These are phyloP conservation scores for Exophiala calicioides DNA, from an alignment of 2,329 filamentous ascomycete species.

Conservation along the genomic window DNA sequence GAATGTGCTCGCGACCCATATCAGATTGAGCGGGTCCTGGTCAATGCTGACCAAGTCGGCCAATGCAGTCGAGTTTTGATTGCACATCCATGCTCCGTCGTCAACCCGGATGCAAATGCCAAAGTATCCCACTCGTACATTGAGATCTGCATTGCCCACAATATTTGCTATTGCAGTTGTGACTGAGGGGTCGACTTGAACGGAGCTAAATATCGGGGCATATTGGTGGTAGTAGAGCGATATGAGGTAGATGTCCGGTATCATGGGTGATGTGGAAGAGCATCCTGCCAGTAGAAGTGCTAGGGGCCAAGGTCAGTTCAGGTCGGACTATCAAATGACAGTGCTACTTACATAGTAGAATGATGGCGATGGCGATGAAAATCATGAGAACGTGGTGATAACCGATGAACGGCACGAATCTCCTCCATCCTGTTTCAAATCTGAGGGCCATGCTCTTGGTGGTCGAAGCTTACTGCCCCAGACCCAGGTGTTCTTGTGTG, in stretches of 20 bases:
- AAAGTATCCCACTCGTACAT: conserved; percentile 95
- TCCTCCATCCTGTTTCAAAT: conserved; percentile 39
- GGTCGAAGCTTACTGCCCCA: conserved; percentile 4
- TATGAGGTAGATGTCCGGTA: conserved; percentile 94
- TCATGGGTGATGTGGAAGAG: conserved; percentile 91
- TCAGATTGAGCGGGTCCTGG: conserved; percentile 92
- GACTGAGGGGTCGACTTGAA: conserved; percentile 88
- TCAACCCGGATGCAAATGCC: conserved; percentile 95
- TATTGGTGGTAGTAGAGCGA: conserved; percentile 96
- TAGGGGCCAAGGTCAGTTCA: conserved; percentile 40
- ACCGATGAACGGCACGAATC: conserved; percentile 63
- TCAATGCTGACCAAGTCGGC: conserved; percentile 86
- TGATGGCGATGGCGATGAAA: conserved; percentile 87
- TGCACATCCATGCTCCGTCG: conserved; percentile 88
- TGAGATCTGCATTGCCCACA: conserved; percentile 77
- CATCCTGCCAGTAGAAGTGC: conserved; percentile 92
- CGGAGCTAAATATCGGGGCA: conserved; percentile 74
- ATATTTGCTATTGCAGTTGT: conserved; percentile 86
- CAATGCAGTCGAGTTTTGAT: conserved; percentile 91
- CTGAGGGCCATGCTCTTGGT: conserved; percentile 30
- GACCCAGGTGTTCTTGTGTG: conserved; percentile 1
- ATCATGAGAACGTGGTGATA: conserved; percentile 95
- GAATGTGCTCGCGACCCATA: conserved; percentile 96
- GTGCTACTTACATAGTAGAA: conserved; percentile 77
- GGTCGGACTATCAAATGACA: not conserved